Percentiles rank a stretch among this genome's conserved stretches.
These are phyloP conservation scores for Geranium incanum DNA, from an alignment of 441 rosid species.

Conservation along the genomic window DNA sequence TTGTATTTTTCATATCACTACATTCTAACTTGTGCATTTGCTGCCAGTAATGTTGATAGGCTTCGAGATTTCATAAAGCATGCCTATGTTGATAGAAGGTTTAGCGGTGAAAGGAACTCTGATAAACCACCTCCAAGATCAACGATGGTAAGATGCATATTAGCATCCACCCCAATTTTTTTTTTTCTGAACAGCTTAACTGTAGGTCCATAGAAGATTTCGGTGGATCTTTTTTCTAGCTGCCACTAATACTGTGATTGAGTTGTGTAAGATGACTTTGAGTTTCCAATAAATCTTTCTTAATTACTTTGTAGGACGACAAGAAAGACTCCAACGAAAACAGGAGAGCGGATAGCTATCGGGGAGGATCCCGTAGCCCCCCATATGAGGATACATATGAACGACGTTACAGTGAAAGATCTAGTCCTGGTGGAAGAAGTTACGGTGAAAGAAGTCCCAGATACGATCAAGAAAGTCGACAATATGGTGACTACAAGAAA, in stretches of 20 bases:
- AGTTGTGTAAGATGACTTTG: not conserved
- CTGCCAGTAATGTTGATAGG: slow-evolving; percentile 67
- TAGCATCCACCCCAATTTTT: not conserved
- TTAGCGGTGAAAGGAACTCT: slow-evolving; percentile 52
- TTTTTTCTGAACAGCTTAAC: not conserved
- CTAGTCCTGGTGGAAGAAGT: slow-evolving; percentile 80
- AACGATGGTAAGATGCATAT: slow-evolving; percentile 42
- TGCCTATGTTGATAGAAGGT: slow-evolving; percentile 82
- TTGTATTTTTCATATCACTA: slow-evolving; percentile 10
- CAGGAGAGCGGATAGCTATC: slow-evolving; percentile 37
- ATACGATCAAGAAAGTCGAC: slow-evolving; percentile 54
- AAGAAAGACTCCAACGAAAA: slow-evolving; percentile 51
- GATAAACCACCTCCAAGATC: slow-evolving; percentile 68
- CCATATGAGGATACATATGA: slow-evolving; percentile 64
- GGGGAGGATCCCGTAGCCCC: slow-evolving; percentile 82
- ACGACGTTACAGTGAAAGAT: slow-evolving; percentile 56
- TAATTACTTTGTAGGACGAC: slow-evolving; percentile 43
- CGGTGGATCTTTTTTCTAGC: not conserved
- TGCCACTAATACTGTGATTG: not conserved
- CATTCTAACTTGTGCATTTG: slow-evolving; percentile 27
- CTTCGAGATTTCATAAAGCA: slow-evolving; percentile 84
- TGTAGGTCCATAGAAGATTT: not conserved
- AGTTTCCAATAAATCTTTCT: not conserved
- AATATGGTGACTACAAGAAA: slow-evolving; percentile 28
- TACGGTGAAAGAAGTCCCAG: slow-evolving; percentile 67